These are phyloP conservation scores for Triangularia setosa DNA, from an alignment of 2,329 filamentous ascomycete genomes.

Conservation along the genomic window DNA sequence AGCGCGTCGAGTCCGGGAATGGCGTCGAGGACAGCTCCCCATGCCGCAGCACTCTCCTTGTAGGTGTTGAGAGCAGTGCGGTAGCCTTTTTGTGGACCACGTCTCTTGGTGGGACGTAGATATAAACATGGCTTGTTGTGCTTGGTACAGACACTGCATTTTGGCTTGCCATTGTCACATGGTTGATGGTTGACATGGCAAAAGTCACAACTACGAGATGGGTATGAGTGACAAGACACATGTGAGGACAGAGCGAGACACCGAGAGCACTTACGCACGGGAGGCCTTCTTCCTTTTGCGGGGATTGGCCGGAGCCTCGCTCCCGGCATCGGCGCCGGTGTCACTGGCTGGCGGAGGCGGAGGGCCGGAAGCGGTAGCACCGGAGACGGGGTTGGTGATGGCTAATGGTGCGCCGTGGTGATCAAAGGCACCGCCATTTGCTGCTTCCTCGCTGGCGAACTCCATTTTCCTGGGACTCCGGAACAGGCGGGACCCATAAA, in stretches of 20 bases:
- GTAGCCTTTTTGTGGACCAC: conserved; percentile 38
- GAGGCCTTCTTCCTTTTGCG: conserved; percentile 37
- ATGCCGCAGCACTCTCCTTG: conserved; percentile 38
- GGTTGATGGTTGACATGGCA: conserved; percentile 47
- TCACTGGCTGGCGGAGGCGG: conserved; percentile 19
- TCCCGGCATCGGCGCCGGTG: conserved; percentile 25
- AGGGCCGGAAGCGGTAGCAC: conserved; percentile 3
- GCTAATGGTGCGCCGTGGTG: neutral
- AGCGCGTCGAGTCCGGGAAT: conserved; percentile 36
- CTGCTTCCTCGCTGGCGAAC: conserved; percentile 14
- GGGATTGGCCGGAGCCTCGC: conserved; percentile 30
- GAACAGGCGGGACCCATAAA: neutral
- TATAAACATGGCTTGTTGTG: conserved; percentile 38
- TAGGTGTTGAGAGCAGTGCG: conserved; percentile 37
- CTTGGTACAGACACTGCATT: conserved; percentile 42
- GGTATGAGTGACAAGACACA: conserved; percentile 15
- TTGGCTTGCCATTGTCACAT: conserved; percentile 45
- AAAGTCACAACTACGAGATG: conserved; percentile 40
- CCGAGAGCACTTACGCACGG: conserved; percentile 29
- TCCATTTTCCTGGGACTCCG: conserved; percentile 15
- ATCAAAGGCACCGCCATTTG: conserved; percentile 10
- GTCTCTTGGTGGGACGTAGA: conserved; percentile 37
- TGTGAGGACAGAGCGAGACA: neutral
- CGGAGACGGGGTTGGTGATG: neutral
- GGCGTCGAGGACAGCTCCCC: conserved; percentile 35